Base-by-base conservation (phyloP, 2,329 filamentous ascomycete genomes). In the Pezicula rhizophila region DNA sequence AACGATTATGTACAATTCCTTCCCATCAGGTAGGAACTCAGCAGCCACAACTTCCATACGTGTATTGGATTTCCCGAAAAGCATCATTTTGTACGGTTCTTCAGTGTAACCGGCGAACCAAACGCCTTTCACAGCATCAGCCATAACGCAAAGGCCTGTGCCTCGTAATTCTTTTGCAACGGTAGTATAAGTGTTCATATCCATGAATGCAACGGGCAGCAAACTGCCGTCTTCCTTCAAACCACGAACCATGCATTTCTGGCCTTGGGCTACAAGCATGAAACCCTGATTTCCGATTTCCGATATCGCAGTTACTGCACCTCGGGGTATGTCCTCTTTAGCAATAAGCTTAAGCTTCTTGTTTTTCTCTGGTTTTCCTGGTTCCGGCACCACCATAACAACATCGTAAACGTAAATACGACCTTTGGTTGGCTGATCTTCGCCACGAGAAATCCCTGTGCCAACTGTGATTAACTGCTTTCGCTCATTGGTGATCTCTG, bases 41-140 rank as follows among this genome's bases (percentile, higher is more conserved):
- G 88, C 89, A 5, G 85, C 79, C 31, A 95, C 68, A 17, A 95
- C 80, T 60, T 93, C 87, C 59, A 96, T 74, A 39, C 80, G 80
- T 17, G 87, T 85, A 35, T 84, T 78, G 59, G 86, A 89, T 69
- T 96, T 96, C 38, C 91, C 90, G 57, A 97, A 90, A 3, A 96
- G 77, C 53, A 90, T 86, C 82, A 99, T 90, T 57, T 87, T 91
- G 66, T 97, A 99, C 1, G 93, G 93, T 62, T 97, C 93, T 69
- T 99, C 92, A 8, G 88, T 93, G 64, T 96, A 99, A 0, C 93
- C 93, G 0, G 89, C 87, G 58, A 99, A 95, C 90, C 93, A 97
- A 2, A 97, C 76, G 0, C 93, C 93, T 70, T 96, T 96, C 64
- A 93, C 83, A 0, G 87, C 88, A 69, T 99, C 93, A 0, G 88